Evolutionary conservation across 2,329 filamentous ascomycete genomes (phyloP).

Genomic region (Akanthomyces lecanii): DNA sequence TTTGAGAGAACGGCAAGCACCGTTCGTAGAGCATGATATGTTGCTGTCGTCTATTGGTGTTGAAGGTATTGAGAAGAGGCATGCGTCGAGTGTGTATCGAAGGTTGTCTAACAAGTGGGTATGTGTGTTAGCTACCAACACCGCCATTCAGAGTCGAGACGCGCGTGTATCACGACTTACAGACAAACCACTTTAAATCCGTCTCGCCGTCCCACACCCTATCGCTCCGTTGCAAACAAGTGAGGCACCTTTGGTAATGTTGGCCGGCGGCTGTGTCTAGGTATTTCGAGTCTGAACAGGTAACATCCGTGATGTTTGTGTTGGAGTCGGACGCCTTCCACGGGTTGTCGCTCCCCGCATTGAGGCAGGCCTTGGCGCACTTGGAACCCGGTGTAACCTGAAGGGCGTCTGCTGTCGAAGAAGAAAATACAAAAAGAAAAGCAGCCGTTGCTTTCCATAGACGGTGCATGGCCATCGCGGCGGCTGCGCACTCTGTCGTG

Average conservation of each 20-base stretch:
- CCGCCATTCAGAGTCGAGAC: too few relatives aligned
- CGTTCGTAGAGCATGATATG: constrained; percentile 40
- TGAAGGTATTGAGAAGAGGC: constrained; percentile 37
- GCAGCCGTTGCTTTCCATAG: too few relatives aligned
- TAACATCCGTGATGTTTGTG: constrained; percentile 44
- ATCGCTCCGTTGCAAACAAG: constrained; percentile 45
- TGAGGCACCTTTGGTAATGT: constrained; percentile 44
- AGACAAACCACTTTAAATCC: constrained; percentile 44
- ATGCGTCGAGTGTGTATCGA: constrained; percentile 44
- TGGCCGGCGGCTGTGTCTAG: constrained; percentile 34
- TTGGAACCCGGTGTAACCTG: constrained; percentile 48
- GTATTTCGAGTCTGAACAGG: constrained; percentile 41
- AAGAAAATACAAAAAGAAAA: too few relatives aligned
- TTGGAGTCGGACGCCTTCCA: constrained; percentile 33
- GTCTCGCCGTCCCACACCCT: constrained; percentile 32
- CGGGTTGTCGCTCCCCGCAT: constrained; percentile 31
- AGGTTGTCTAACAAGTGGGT: constrained; percentile 42
- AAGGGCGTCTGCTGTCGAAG: constrained; percentile 27
- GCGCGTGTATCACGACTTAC: constrained; percentile 30
- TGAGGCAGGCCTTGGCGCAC: constrained; percentile 46
- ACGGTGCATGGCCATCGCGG: too few relatives aligned
- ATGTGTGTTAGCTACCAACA: too few relatives aligned
- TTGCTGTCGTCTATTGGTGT: constrained; percentile 29
- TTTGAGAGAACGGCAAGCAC: constrained; percentile 39
- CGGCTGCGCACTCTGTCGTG: too few relatives aligned